phyloP scores from a whole-genome alignment of 2,329 filamentous ascomycete species.

The Dendryphion nanum region DNA sequence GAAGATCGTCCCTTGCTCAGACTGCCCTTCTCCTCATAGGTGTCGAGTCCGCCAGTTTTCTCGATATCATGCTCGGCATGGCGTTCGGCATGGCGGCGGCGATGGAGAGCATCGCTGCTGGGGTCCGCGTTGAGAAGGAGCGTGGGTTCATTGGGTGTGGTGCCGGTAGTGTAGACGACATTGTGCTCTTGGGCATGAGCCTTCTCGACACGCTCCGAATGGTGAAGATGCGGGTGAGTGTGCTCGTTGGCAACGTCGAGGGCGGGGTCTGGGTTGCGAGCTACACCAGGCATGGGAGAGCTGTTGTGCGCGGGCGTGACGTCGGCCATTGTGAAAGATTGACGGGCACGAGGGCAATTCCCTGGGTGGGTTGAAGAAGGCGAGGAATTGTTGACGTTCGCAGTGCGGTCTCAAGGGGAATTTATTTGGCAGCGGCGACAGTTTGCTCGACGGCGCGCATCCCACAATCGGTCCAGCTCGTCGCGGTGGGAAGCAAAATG shows the following conservation, averaged over 20 bases:
- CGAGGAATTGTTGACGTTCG: slow-evolving; percentile 24
- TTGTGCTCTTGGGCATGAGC: slow-evolving; percentile 16
- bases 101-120: slow-evolving; percentile 43
- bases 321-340: slow-evolving; percentile 31
- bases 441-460: neutral
- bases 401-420: slow-evolving; percentile 5
- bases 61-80: slow-evolving; percentile 27
- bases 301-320: slow-evolving; percentile 28
- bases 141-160: slow-evolving; percentile 32
- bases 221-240: slow-evolving; percentile 39
- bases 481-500: no score
- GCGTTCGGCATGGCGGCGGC: slow-evolving; percentile 26
- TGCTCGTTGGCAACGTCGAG: slow-evolving; percentile 39
- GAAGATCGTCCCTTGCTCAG: slow-evolving; percentile 33
- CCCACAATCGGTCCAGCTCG: no score
- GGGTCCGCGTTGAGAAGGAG: slow-evolving; percentile 30
- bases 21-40: slow-evolving; percentile 45
- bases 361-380: slow-evolving; percentile 9
- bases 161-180: slow-evolving; percentile 35
- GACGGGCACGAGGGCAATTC: slow-evolving; percentile 32
- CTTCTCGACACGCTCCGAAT: slow-evolving; percentile 30
- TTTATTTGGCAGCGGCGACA: neutral
- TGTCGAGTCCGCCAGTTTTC: slow-evolving; percentile 32
- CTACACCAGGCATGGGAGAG: slow-evolving; percentile 34
- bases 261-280: slow-evolving; percentile 36